Conservation (phyloP, 306 rosid species). For the Quercus rubra region DNA sequence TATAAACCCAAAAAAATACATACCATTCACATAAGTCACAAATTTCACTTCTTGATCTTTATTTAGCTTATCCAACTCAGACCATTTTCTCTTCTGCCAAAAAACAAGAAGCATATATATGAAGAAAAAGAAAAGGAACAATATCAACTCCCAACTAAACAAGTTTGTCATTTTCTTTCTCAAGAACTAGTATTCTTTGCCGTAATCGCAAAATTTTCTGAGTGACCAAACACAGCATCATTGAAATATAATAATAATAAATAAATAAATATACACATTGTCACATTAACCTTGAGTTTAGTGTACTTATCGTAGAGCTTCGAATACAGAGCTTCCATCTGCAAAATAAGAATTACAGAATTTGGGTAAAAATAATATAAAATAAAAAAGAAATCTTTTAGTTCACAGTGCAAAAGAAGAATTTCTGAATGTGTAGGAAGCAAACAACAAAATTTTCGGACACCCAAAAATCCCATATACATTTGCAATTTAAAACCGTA, state of each 20-base stretch:
- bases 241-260: not conserved
- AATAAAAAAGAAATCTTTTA: not conserved
- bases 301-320: slow-evolving; percentile 78
- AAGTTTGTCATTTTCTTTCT: not conserved
- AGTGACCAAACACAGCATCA: not conserved
- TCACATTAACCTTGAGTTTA: slow-evolving; percentile 57
- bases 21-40: slow-evolving; percentile 59
- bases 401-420: not conserved
- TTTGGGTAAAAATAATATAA: not conserved
- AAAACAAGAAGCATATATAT: not conserved
- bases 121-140: slow-evolving; percentile 3
- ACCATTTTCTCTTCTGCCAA: slow-evolving; percentile 52
- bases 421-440: not conserved
- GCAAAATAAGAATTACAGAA: not conserved
- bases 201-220: not conserved
- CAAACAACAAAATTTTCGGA: not conserved
- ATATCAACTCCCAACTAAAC: not conserved
- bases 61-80: slow-evolving; percentile 49
- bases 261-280: not conserved
- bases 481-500: not conserved
- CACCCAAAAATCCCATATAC: not conserved
- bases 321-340: slow-evolving; percentile 71
- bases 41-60: slow-evolving; percentile 77
- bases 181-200: not conserved
- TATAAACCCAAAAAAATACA: slow-evolving; percentile 11